Evolutionary conservation across 179 eudicot species (phyloP), one percentile per base, ranked within the genome.

Genomic region (Heliamphora pulchella): DNA sequence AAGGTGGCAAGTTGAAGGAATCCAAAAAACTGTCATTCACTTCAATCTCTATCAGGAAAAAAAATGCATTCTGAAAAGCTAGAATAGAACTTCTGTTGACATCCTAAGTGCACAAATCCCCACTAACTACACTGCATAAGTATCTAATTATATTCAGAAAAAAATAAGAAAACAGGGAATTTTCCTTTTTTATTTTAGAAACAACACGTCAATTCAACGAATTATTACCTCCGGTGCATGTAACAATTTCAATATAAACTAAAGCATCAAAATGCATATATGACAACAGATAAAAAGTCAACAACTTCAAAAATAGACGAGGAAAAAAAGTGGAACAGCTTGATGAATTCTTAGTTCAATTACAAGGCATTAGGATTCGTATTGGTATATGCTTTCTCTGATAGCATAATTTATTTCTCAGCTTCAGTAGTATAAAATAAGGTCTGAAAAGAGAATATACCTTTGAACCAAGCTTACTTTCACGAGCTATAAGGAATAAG

Each of bases 401-500:
- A 20, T 39, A 48, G 61, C 55, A 63, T 14, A 6, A 59, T 61
- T 18, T 61, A 54, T 64, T 64, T 61, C 62, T 71, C 62, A 68
- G 48, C 65, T 50, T 6, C 43, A 76, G 57, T 14, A 39, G 9
- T 17, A 77, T 20, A 15, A 57, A 0, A 5, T 59, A 2, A n/a
- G 7, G 65, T n/a, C 22, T 62, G 22, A 41, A 47, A 71, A 74
- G 65, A 69, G 53, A 79, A 15, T 70, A 81, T 87, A 94, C 99
- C 99, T 96, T 95, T 68, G 97, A 94, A 87, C 94, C 84, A 77
- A 84, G 85, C 85, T 88, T 96, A 81, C 86, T 89, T 88, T 96
- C 99, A 73, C 91, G 91, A 78, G 94, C 94, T 81, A 96, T 88
- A 83, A 96, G 97, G 84, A 89, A 81, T 58, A 96, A 82, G 18